Evolutionary conservation across 805 yeast genomes (phyloP), one percentile per base, ranked within the genome.

Genomic region (Suhomyces xylopsoci): DNA sequence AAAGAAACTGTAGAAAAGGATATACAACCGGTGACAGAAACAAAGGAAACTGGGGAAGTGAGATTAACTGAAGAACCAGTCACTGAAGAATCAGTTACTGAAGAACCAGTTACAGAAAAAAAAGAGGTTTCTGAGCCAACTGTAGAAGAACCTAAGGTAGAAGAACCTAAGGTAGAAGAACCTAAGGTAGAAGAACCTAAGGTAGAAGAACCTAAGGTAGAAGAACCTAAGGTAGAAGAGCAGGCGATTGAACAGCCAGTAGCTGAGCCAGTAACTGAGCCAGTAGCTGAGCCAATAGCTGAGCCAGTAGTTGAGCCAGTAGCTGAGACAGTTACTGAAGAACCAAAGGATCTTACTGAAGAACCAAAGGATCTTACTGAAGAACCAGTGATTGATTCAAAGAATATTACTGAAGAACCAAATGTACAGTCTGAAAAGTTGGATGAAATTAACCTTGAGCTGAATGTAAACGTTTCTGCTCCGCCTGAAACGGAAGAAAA

Each of bases 301-400:
- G n/a, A n/a, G n/a, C n/a, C n/a, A 17, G 26, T 41, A 2, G 10
- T n/a, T 6, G 26, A 17, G 17, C 26, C 45, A 20, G 15, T 14
- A 19, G 14, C 17, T 19, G 45, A 42, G 12, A n/a, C 24, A 17
- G 26, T 22, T 1, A 22, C 17, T 6, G 26, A 17, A 41, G 12
- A 19, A 24, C 17, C 45, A 19, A 22, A 40, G 19, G 22, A 20
- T 20, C 47, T 32, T 12, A 50, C 49, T 12, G 47, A n/a, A n/a
- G 55, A 54, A 30, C 26, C 15, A 17, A 42, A 48, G 5, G 15
- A 20, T 20, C 47, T 32, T 12, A 50, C 49, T 12, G 47, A n/a
- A n/a, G 55, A 54, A 30, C 26, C 15, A 17, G 38, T n/a, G n/a
- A 15, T 14, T 12, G 34, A 30, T 14, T n/a, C 36, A 30, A 14